Evolutionary conservation across 75 land plant species (phyloP), one percentile per base, ranked within the genome.

Genomic region (Selaginella tamariscina): DNA sequence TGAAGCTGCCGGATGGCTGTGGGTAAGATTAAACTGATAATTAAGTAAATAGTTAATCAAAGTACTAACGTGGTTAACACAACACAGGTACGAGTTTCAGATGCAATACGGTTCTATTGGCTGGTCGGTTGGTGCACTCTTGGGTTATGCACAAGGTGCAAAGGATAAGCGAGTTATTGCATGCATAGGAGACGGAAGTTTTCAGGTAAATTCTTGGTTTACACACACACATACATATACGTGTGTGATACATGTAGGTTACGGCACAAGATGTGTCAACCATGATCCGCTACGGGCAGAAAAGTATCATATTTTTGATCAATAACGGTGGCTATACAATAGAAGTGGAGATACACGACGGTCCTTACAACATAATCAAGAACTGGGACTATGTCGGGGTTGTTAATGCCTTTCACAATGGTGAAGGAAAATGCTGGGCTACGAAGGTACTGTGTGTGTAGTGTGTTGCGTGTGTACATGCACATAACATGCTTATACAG

Each of bases 351-450:
- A 82, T 75, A 30, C 83, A 79, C 32, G 82, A 79, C 57, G 82
- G 82, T 21, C 82, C 82, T 1, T 79, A 82, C 64, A 82, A 82
- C 63, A 72, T 75, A 30, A 79, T 82, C 0, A 82, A 82, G 70
- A 82, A 79, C 63, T 82, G 82, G 83, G 70, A 66, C 72, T 82
- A 82, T n/a, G 75, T 80, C 32, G 80, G 56, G 27, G 27, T 86
- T 0, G 79, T 84, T 2, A 72, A 86, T 44, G 86, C 89, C 54
- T 68, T 84, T 67, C 77, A 81, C 64, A 86, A 86, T 73, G 82
- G 82, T 32, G 80, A 79, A 71, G 86, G 86, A 30, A 75, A 75
- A 56, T 77, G 83, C 67, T 86, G 86, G 89, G 83, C 86, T 69
- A 32, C 76, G 33, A 86, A 86, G 89, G 86, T 86, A 24, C 20